Conservation (phyloP, 129 eudicot species). For the Arctium minus region DNA sequence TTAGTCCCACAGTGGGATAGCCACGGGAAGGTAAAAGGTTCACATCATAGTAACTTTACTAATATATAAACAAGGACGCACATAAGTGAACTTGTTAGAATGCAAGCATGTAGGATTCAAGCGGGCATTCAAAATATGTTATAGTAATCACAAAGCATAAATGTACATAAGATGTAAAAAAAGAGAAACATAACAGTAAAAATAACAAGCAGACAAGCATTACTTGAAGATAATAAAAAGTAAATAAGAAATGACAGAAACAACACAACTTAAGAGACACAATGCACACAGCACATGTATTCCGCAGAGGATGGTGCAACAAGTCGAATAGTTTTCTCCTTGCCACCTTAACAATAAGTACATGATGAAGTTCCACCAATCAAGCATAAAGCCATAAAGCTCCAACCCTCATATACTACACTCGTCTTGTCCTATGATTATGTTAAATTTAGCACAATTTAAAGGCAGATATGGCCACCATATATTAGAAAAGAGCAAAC, state of each 20-base stretch:
- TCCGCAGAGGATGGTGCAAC: background rate
- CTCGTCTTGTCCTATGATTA: background rate
- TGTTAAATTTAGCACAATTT: background rate
- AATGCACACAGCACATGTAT: background rate
- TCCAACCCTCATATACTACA: background rate
- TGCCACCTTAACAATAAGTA: background rate
- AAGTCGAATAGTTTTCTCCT: background rate
- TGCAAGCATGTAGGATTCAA: background rate
- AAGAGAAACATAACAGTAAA: background rate
- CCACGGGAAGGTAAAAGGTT: background rate
- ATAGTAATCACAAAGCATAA: background rate
- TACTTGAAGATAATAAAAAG: background rate
- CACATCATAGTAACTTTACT: background rate
- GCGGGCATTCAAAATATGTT: background rate
- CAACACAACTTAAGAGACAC: background rate
- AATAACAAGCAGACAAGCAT: background rate
- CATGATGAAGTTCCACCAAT: background rate
- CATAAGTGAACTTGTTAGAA: background rate
- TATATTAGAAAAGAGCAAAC: background rate
- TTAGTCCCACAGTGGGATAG: background rate
- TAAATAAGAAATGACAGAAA: background rate
- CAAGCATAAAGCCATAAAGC: background rate
- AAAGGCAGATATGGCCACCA: background rate
- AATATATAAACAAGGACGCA: background rate
- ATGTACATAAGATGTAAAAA: background rate